These are phyloP conservation scores for Fraxinus excelsior DNA, from an alignment of 257 asterid species.

Conservation along the genomic window DNA sequence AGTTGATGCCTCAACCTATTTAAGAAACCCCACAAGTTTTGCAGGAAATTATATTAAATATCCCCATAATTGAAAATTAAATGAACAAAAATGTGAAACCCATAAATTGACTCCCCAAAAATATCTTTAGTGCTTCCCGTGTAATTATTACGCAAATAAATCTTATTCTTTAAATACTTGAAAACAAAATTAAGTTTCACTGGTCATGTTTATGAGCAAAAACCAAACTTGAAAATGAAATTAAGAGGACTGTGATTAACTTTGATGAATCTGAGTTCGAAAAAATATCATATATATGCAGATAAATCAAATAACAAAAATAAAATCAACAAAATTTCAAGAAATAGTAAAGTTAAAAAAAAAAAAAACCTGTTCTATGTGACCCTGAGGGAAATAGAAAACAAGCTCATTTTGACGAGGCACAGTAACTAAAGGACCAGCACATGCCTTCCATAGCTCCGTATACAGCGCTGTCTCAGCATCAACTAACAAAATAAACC, in stretches of 20 bases:
- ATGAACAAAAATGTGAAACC: background rate
- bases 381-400: slow-evolving; percentile 95
- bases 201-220: background rate
- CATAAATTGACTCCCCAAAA: slow-evolving; percentile 6
- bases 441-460: slow-evolving; percentile 97
- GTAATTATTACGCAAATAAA: background rate
- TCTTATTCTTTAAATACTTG: background rate
- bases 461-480: slow-evolving; percentile 77
- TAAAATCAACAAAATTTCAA: background rate
- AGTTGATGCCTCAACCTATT: slow-evolving; percentile 94
- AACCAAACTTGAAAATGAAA: slow-evolving; percentile 1
- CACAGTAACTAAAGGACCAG: slow-evolving; percentile 93
- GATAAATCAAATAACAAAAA: background rate
- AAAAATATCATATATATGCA: background rate
- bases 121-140: background rate
- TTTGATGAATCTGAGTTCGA: slow-evolving; percentile 23
- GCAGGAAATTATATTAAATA: slow-evolving; percentile 5
- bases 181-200: slow-evolving; percentile 7
- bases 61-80: background rate
- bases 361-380: slow-evolving; percentile 81
- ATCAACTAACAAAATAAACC: slow-evolving; percentile 43
- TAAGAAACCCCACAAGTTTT: slow-evolving; percentile 23
- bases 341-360: background rate
- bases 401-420: slow-evolving; percentile 84
- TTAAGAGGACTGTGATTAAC: slow-evolving; percentile 12